These are phyloP conservation scores for Hyphodiscus hymeniophilus DNA, from an alignment of 495 filamentous ascomycete species.

Conservation along the genomic window DNA sequence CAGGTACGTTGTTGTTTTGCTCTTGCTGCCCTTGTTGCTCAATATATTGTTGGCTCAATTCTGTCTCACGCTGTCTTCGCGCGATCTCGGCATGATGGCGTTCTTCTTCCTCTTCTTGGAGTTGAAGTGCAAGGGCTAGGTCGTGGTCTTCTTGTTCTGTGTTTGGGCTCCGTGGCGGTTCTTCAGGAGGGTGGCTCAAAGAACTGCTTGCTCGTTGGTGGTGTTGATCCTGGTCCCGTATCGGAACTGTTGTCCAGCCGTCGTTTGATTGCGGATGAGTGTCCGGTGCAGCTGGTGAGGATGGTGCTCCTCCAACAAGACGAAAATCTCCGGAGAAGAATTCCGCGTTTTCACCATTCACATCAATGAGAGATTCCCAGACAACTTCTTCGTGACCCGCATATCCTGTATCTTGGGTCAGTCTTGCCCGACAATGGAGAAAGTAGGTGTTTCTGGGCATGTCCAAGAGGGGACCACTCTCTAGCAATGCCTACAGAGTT, in stretches of 20 bases:
- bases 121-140: conserved; percentile 66
- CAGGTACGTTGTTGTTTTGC: conserved; percentile 13
- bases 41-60: conserved; percentile 48
- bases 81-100: conserved; percentile 43
- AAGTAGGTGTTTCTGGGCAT: too few relatives aligned
- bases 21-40: conserved; percentile 35
- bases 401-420: too few relatives aligned
- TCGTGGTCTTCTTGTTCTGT: conserved; percentile 70
- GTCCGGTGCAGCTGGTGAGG: conserved; percentile 7
- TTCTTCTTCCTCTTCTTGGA: conserved; percentile 79
- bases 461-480: too few relatives aligned
- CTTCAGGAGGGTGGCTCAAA: conserved; percentile 14
- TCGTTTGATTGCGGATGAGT: conserved; percentile 19
- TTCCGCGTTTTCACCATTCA: conserved; percentile 73
- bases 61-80: conserved; percentile 38
- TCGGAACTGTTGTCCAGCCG: conserved; percentile 44
- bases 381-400: conserved; percentile 84
- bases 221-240: conserved; percentile 25
- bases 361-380: conserved; percentile 88
- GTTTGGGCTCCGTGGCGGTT: conserved; percentile 26
- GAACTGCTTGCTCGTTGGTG: conserved; percentile 4
- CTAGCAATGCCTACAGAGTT: too few relatives aligned
- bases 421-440: too few relatives aligned
- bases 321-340: conserved; percentile 90
- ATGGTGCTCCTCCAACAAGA: conserved; percentile 52